Conservation (phyloP, 345 rosid species). For the Abelmoschus esculentus region DNA sequence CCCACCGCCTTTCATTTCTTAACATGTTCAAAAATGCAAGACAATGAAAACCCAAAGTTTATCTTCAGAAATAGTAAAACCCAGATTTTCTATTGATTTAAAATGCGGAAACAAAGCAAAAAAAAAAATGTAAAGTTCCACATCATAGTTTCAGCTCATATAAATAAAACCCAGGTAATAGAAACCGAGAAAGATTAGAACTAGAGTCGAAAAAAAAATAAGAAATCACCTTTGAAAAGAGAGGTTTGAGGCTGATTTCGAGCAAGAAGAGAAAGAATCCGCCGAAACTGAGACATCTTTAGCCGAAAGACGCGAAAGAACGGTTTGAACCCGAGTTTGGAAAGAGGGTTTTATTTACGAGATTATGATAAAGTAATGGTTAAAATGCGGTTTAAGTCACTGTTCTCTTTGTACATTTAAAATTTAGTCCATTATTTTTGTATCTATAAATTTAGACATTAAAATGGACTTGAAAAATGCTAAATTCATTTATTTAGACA, state of each 20-base stretch:
- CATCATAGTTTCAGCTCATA: not conserved
- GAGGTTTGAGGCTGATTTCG: slow-evolving; percentile 16
- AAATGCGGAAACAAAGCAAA: not conserved
- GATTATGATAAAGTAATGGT: no score
- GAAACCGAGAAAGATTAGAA: not conserved
- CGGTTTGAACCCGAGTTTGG: not conserved
- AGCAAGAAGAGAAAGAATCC: slow-evolving; percentile 20
- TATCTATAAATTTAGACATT: no score
- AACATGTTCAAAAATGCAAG: not conserved
- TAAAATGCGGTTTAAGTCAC: no score
- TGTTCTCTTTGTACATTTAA: no score
- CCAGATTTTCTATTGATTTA: not conserved
- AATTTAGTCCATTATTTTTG: no score
- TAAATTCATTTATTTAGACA: no score
- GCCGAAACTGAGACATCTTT: slow-evolving; percentile 23
- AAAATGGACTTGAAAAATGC: no score
- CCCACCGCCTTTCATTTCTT: not conserved
- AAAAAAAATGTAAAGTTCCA: not conserved
- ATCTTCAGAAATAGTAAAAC: not conserved
- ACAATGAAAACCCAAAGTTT: not conserved
- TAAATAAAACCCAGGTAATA: not conserved
- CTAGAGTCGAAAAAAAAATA: not conserved
- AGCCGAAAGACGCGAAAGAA: not conserved
- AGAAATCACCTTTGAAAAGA: slow-evolving; percentile 18
- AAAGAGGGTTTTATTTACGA: not conserved